Percentiles rank a stretch among this genome's conserved stretches.
Conservation (phyloP, 495 filamentous ascomycete genomes). For the Neurospora sp. region DNA sequence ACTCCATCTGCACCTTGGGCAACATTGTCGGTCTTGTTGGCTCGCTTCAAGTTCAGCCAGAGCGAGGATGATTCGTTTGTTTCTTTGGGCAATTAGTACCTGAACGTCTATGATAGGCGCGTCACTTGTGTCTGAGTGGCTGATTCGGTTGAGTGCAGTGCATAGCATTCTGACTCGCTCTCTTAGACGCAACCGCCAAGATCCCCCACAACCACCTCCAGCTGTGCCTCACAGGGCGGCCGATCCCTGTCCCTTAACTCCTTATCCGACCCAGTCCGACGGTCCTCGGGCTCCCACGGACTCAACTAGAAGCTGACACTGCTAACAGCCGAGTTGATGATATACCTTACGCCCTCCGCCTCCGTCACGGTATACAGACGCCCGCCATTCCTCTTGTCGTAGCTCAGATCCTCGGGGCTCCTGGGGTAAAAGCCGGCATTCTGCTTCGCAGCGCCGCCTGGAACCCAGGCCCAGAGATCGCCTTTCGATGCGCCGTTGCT, state of each 20-base stretch:
- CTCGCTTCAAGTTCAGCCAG: neutral
- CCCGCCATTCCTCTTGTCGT: constrained; percentile 5
- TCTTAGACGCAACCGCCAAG: neutral
- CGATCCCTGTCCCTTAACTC: neutral
- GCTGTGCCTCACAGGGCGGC: neutral
- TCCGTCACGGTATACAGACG: constrained; percentile 7
- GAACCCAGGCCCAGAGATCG: constrained; percentile 10
- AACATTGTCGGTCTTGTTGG: neutral
- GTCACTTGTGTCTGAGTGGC: neutral
- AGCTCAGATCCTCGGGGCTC: constrained; percentile 6
- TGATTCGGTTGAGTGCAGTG: neutral
- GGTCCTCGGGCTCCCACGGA: neutral
- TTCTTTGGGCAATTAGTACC: neutral
- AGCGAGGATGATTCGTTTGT: neutral
- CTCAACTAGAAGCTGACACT: constrained; percentile 1
- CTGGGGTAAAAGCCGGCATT: constrained; percentile 1
- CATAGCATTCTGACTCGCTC: neutral
- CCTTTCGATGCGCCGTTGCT: constrained; percentile 6
- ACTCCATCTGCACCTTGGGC: neutral
- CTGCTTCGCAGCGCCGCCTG: neutral
- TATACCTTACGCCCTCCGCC: neutral
- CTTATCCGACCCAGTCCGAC: neutral
- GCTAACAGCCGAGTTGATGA: neutral
- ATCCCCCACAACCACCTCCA: neutral
- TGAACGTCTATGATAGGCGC: neutral